Conservation (phyloP, 2,329 filamentous ascomycete genomes). For the Phialophora verrucosa region DNA sequence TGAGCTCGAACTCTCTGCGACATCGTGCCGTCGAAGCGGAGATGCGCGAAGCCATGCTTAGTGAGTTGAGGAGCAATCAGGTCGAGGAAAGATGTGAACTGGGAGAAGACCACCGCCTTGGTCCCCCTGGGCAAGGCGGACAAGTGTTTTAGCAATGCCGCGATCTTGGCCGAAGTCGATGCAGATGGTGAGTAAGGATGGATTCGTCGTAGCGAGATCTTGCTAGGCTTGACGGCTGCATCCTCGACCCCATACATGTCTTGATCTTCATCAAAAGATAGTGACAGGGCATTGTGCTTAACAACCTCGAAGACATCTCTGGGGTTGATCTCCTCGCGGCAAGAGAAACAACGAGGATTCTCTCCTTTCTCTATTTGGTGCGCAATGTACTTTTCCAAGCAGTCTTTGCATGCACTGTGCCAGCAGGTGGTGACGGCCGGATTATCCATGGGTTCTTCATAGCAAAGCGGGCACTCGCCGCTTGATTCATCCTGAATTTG, state of each 20-base stretch:
- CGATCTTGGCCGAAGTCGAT: slow-evolving; percentile 79
- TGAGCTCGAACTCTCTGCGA: slow-evolving; percentile 80
- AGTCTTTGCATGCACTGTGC: slow-evolving; percentile 96
- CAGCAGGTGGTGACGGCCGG: slow-evolving; percentile 95
- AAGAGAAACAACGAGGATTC: slow-evolving; percentile 85
- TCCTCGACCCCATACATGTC: slow-evolving; percentile 48
- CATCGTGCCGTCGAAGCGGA: slow-evolving; percentile 93
- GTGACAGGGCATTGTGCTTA: slow-evolving; percentile 58
- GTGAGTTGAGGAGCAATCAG: slow-evolving; percentile 83
- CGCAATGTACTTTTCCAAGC: slow-evolving; percentile 85
- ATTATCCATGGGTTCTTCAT: slow-evolving; percentile 93
- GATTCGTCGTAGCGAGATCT: slow-evolving; percentile 66
- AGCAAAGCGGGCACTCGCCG: slow-evolving; percentile 91
- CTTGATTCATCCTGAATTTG: slow-evolving; percentile 90
- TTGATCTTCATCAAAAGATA: slow-evolving; percentile 50
- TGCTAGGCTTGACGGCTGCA: slow-evolving; percentile 47
- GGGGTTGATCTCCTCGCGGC: slow-evolving; percentile 78
- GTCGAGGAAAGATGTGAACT: slow-evolving; percentile 95
- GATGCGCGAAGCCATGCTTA: slow-evolving; percentile 72
- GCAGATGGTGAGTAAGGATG: slow-evolving; percentile 65
- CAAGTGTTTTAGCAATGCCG: slow-evolving; percentile 76
- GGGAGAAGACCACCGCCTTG: slow-evolving; percentile 93
- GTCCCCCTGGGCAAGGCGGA: slow-evolving; percentile 71
- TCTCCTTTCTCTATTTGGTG: slow-evolving; percentile 80
- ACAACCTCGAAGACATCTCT: slow-evolving; percentile 93